Conservation (phyloP, 176 grass and related monocot genomes). For the Avena eriantha region DNA sequence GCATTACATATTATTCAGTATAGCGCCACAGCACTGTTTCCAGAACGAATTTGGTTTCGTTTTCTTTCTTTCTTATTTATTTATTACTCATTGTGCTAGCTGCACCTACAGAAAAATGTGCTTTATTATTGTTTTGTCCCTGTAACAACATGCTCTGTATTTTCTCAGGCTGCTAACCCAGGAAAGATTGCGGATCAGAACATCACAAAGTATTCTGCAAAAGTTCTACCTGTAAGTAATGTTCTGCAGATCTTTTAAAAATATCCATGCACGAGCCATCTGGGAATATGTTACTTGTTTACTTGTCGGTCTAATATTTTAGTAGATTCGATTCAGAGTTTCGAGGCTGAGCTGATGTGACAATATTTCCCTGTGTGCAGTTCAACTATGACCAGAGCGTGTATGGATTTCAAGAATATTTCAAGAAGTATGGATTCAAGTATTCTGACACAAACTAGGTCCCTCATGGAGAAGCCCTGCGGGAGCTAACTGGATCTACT, state of each 20-base stretch:
- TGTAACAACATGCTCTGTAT: conserved; percentile 15
- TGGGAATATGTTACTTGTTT: neutral
- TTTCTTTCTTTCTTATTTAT: neutral
- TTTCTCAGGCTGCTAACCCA: conserved; percentile 60
- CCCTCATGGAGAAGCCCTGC: neutral
- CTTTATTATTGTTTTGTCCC: neutral
- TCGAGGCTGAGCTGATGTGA: neutral
- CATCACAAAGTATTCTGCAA: conserved; percentile 86
- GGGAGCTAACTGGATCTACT: neutral
- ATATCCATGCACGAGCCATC: neutral
- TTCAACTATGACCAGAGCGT: conserved; percentile 86
- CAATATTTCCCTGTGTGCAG: conserved; percentile 42
- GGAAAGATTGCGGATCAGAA: conserved; percentile 70
- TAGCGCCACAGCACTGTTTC: neutral
- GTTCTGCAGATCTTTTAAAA: neutral
- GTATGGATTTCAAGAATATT: conserved; percentile 84
- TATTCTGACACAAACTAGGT: conserved; percentile 58
- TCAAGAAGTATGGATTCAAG: conserved; percentile 76
- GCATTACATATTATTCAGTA: neutral
- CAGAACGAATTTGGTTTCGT: neutral
- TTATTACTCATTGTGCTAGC: neutral
- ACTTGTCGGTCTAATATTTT: neutral
- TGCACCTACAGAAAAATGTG: neutral
- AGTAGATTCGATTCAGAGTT: neutral
- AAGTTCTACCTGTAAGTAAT: conserved; percentile 83